phyloP scores from a whole-genome alignment of 768 basidiomycete genomes.

The Russula earlei region DNA sequence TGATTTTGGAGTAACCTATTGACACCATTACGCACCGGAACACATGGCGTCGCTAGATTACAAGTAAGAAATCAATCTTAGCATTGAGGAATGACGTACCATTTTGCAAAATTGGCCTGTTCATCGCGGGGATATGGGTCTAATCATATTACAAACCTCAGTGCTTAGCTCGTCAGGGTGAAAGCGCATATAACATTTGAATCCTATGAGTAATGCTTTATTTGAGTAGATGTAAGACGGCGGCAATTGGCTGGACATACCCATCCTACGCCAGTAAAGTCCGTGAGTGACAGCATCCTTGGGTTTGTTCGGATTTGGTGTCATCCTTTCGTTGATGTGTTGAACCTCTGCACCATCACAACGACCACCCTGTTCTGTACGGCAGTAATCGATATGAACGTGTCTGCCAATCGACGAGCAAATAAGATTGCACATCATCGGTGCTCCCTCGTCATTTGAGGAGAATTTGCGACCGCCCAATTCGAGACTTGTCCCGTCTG shows the following conservation, averaged over 20 bases:
- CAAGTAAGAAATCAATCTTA: background rate
- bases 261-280: slow-evolving; percentile 50
- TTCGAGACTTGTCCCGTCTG: slow-evolving; percentile 41
- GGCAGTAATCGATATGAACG: slow-evolving; percentile 47
- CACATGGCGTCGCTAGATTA: slow-evolving; percentile 41
- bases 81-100: slow-evolving; percentile 28
- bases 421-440: slow-evolving; percentile 52
- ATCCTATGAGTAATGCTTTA: slow-evolving; percentile 29
- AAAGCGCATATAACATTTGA: slow-evolving; percentile 34
- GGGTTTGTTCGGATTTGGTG: slow-evolving; percentile 36
- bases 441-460: slow-evolving; percentile 45
- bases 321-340: slow-evolving; percentile 35
- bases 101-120: slow-evolving; percentile 42
- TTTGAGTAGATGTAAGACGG: slow-evolving; percentile 3
- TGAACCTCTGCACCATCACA: slow-evolving; percentile 39
- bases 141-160: slow-evolving; percentile 18
- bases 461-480: slow-evolving; percentile 48
- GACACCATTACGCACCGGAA: slow-evolving; percentile 28
- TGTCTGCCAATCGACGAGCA: slow-evolving; percentile 52
- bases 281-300: slow-evolving; percentile 50
- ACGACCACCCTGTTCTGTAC: slow-evolving; percentile 26
- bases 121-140: slow-evolving; percentile 55
- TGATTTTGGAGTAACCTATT: background rate
- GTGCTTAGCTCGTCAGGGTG: background rate
- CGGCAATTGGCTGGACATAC: slow-evolving; percentile 29